A percentile compares a stretch with the other conserved stretches of the same genome.
These are phyloP conservation scores for Terana coerulea DNA, from an alignment of 768 basidiomycete genomes.

Conservation along the genomic window DNA sequence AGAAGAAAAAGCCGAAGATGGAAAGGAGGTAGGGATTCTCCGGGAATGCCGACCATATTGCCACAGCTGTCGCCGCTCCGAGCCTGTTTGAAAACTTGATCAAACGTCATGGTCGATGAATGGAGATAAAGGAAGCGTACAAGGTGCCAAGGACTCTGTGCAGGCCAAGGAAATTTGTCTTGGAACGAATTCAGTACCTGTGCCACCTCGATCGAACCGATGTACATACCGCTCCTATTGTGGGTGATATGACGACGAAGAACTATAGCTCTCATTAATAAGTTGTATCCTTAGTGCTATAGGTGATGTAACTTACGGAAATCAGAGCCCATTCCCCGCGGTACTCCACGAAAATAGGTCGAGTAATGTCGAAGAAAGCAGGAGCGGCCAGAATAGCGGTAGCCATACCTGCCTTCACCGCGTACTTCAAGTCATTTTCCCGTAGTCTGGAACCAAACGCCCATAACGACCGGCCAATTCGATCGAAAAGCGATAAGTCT, in stretches of 20 bases:
- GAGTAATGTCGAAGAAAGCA: slow-evolving; percentile 78
- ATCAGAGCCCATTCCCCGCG: slow-evolving; percentile 96
- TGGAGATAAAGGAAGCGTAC: slow-evolving; percentile 43
- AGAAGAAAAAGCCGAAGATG: slow-evolving; percentile 83
- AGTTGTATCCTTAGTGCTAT: neutral
- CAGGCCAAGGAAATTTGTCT: slow-evolving; percentile 85
- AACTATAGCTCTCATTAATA: slow-evolving; percentile 40
- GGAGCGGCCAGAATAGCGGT: slow-evolving; percentile 81
- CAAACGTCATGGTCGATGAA: no score
- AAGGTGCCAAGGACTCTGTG: slow-evolving; percentile 86
- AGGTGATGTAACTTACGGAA: slow-evolving; percentile 51
- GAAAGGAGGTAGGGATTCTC: slow-evolving; percentile 73
- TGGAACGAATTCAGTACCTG: slow-evolving; percentile 15
- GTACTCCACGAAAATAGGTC: slow-evolving; percentile 75
- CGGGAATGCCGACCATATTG: slow-evolving; percentile 69
- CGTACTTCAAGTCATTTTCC: slow-evolving; percentile 80
- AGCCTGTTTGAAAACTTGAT: slow-evolving; percentile 38
- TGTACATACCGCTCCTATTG: slow-evolving; percentile 70
- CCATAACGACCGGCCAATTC: slow-evolving; percentile 72
- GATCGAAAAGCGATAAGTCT: slow-evolving; percentile 56
- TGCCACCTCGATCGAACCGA: neutral
- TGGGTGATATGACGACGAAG: slow-evolving; percentile 89
- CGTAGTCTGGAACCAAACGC: slow-evolving; percentile 56
- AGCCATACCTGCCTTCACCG: slow-evolving; percentile 83
- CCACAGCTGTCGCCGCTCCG: slow-evolving; percentile 75